Conservation (phyloP, 495 filamentous ascomycete genomes). For the Glutinoglossum americanum region DNA sequence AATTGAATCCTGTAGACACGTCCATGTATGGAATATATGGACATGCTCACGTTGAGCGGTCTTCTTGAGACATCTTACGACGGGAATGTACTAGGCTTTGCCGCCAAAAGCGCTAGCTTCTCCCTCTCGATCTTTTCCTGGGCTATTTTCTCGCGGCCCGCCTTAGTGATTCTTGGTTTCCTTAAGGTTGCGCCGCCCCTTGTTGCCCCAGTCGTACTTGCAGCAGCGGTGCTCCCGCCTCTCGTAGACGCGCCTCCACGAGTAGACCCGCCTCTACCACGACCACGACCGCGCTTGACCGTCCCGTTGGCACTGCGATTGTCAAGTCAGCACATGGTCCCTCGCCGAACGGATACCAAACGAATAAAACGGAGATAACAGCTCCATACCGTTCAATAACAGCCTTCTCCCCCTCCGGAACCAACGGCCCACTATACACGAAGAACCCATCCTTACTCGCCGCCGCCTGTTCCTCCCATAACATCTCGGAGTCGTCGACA, state of each 20-base stretch:
- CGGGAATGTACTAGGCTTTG: constrained; percentile 2
- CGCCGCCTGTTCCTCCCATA: constrained; percentile 90
- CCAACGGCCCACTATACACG: constrained; percentile 65
- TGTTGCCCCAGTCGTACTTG: constrained; percentile 19
- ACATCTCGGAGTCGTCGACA: constrained; percentile 86
- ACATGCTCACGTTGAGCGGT: background rate
- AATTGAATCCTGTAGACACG: background rate
- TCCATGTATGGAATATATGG: background rate
- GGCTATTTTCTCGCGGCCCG: constrained; percentile 39
- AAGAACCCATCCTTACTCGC: constrained; percentile 86
- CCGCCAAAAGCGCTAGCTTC: constrained; percentile 11
- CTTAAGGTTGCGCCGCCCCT: constrained; percentile 53
- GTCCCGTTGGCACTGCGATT: constrained; percentile 45
- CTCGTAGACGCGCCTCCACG: constrained; percentile 26
- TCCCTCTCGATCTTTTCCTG: constrained; percentile 52
- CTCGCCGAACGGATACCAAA: too few relatives aligned
- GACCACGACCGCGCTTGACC: constrained; percentile 54
- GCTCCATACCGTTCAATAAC: constrained; percentile 45
- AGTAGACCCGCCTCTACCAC: constrained; percentile 31
- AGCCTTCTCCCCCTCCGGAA: constrained; percentile 79
- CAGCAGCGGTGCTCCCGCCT: constrained; percentile 19
- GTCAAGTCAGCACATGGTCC: background rate
- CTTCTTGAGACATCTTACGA: background rate
- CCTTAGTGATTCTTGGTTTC: constrained; percentile 65
- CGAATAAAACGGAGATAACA: too few relatives aligned